A percentile compares a stretch with the other conserved stretches of the same genome.
phyloP scores from a whole-genome alignment of 2,329 filamentous ascomycete species.

The Fusarium secorum region DNA sequence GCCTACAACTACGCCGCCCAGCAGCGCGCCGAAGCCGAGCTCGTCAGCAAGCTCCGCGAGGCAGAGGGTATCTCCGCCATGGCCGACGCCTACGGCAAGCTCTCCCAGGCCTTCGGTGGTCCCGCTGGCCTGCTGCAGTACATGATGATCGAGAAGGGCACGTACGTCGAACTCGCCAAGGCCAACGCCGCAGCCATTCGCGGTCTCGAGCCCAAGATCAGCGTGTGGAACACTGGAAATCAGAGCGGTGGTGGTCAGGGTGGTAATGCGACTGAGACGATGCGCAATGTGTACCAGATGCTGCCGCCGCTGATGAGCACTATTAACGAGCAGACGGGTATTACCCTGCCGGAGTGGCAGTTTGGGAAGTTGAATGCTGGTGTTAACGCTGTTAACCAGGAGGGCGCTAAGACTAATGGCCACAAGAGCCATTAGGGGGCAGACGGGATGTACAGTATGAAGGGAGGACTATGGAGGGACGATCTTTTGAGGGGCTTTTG shows the following conservation, averaged over 20 bases:
- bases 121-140: conserved; percentile 81
- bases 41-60: conserved; percentile 71
- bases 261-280: conserved; percentile 63
- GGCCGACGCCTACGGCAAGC: conserved; percentile 79
- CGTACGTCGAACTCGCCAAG: conserved; percentile 78
- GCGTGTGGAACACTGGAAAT: conserved; percentile 83
- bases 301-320: conserved; percentile 83
- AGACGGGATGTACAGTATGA: neutral
- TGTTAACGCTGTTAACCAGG: conserved; percentile 44
- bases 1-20: conserved; percentile 48
- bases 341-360: conserved; percentile 80
- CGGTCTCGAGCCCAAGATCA: conserved; percentile 87
- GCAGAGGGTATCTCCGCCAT: conserved; percentile 80
- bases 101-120: conserved; percentile 77
- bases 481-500: neutral
- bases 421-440: conserved; percentile 11
- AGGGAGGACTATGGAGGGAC: neutral
- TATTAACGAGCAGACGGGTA: conserved; percentile 89
- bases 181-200: conserved; percentile 79
- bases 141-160: conserved; percentile 86
- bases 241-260: conserved; percentile 50
- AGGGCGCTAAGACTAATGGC: conserved; percentile 35
- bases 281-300: conserved; percentile 85
- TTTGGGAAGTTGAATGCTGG: conserved; percentile 58
- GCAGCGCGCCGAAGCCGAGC: conserved; percentile 66